A percentile compares a stretch with the other conserved stretches of the same genome.
Conservation (phyloP, 352 stramenopile species). For the Phytophthora ramorum region DNA sequence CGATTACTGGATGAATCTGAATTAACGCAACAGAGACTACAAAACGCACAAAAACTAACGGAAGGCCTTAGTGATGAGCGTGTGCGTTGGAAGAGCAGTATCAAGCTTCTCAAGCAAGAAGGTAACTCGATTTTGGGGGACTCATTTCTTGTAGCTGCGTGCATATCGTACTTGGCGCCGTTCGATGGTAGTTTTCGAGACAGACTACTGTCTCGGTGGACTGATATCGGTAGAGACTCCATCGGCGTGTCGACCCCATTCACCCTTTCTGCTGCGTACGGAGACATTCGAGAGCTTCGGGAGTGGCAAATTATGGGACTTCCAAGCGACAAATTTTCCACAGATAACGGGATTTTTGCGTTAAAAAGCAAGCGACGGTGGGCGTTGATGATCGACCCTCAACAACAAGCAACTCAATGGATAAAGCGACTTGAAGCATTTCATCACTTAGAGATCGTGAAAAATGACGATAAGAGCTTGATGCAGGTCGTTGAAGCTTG, state of each 20-base stretch:
- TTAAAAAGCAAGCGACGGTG: constrained; percentile 87
- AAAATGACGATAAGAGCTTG: constrained; percentile 58
- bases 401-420: constrained; percentile 94
- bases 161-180: constrained; percentile 66
- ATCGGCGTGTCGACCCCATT: constrained; percentile 52
- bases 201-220: constrained; percentile 47
- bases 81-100: constrained; percentile 70
- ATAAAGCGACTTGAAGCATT: constrained; percentile 86
- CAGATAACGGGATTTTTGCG: constrained; percentile 92
- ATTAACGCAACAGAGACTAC: constrained; percentile 59
- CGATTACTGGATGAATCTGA: constrained; percentile 69
- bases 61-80: constrained; percentile 74
- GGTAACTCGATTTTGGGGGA: constrained; percentile 60
- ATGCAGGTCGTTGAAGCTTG: constrained; percentile 50
- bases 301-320: constrained; percentile 90
- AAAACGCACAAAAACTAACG: constrained; percentile 70
- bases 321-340: constrained; percentile 89
- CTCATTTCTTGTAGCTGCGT: constrained; percentile 68
- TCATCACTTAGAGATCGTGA: constrained; percentile 75
- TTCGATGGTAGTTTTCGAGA: constrained; percentile 62
- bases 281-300: constrained; percentile 84
- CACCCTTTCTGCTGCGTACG: constrained; percentile 71
- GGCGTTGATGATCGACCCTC: constrained; percentile 94
- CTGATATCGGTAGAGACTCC: constrained; percentile 1
- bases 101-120: constrained; percentile 60